Conservation (phyloP, 148 eudicot genomes). For the Euryodendron excelsum region DNA sequence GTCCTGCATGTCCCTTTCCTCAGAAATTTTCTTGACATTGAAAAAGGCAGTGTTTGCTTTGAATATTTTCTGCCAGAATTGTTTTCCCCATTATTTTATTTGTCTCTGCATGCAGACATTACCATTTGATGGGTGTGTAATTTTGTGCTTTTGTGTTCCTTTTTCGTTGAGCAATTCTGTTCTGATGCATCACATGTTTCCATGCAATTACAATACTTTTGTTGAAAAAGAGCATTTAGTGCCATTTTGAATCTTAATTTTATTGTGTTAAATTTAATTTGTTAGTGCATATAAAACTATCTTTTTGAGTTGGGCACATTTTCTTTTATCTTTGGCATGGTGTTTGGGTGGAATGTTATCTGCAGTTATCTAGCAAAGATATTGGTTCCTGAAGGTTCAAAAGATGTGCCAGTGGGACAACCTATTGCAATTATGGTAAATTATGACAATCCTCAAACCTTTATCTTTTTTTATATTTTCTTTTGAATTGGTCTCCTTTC, state of each 20-base stretch:
- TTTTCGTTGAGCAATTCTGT: not conserved
- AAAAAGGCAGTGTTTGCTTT: not conserved
- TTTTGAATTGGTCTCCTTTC: not conserved
- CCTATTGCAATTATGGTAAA: conserved; percentile 86
- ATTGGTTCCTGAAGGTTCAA: conserved; percentile 84
- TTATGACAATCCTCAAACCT: not conserved
- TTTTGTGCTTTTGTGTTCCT: not conserved
- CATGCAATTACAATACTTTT: not conserved
- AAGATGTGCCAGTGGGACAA: conserved; percentile 90
- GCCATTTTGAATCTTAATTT: not conserved
- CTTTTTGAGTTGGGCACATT: not conserved
- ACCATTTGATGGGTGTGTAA: not conserved
- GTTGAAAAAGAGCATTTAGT: not conserved
- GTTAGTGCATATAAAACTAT: not conserved
- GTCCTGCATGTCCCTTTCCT: not conserved
- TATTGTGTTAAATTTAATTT: not conserved
- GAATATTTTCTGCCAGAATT: not conserved
- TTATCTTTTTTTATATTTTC: conserved; percentile 3
- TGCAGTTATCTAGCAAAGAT: conserved; percentile 89
- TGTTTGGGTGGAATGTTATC: conserved; percentile 11
- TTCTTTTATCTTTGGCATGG: conserved; percentile 7
- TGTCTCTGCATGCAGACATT: not conserved
- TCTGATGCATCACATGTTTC: not conserved
- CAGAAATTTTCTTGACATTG: not conserved
- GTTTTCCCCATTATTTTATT: too few species aligned